A percentile compares a stretch with the other conserved stretches of the same genome.
These are phyloP conservation scores for Saccharomyces hybrid DNA, from an alignment of 1,139 yeast species.

Conservation along the genomic window DNA sequence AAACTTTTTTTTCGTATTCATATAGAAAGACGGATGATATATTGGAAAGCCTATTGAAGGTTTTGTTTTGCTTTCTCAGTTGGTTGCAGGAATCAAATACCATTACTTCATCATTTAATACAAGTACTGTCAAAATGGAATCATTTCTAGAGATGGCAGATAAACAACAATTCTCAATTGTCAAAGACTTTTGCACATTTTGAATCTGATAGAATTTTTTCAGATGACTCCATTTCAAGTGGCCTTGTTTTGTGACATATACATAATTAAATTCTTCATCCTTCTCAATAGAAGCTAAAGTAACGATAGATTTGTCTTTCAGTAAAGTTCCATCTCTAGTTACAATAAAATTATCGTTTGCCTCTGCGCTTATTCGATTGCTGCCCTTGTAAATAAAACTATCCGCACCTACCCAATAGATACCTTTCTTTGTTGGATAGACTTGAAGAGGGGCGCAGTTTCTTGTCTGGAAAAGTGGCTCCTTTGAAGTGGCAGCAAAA, in stretches of 20 bases:
- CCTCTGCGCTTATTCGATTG: not conserved
- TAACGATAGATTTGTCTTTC: not conserved
- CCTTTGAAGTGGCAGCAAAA: not conserved
- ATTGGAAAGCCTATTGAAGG: not conserved
- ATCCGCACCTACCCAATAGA: not conserved
- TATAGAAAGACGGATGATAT: not conserved
- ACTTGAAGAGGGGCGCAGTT: not conserved
- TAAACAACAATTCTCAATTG: not conserved
- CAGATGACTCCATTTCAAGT: not conserved
- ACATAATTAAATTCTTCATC: not conserved
- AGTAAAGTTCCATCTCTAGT: not conserved
- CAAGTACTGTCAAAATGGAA: not conserved
- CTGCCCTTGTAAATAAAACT: not conserved
- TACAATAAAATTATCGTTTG: not conserved
- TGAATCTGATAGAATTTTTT: not conserved
- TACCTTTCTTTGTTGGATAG: not conserved
- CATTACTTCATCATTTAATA: not conserved
- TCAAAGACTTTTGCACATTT: not conserved
- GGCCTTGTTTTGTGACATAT: not conserved
- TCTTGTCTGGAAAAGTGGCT: not conserved
- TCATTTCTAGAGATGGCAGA: not conserved
- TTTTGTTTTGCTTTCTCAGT: not conserved
- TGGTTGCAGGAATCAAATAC: not conserved
- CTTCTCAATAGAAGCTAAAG: not conserved
- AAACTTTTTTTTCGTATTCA: not conserved